Percentiles rank a stretch among this genome's conserved stretches.
These are phyloP conservation scores for Mimosa pudica DNA, from an alignment of 306 rosid genomes.

Conservation along the genomic window DNA sequence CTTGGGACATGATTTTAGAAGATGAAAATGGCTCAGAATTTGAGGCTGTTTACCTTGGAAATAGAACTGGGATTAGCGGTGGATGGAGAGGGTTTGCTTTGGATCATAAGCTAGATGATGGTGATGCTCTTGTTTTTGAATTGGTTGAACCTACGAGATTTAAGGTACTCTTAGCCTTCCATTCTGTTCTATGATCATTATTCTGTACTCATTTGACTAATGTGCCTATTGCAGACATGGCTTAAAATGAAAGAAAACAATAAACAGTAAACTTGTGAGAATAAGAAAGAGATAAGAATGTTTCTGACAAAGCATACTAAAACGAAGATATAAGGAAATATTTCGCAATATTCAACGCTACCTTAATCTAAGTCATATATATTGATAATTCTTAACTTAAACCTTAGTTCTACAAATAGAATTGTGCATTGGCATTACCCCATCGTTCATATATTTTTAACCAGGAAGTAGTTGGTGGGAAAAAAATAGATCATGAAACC, in stretches of 20 bases:
- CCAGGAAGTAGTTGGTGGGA: not conserved
- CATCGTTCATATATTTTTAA: not conserved
- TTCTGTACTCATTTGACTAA: not conserved
- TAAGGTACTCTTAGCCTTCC: conserved; percentile 47
- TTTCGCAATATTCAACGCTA: not conserved
- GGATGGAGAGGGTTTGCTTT: conserved; percentile 87
- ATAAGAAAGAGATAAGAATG: not conserved
- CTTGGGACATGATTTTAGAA: conserved; percentile 52
- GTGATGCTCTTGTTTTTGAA: conserved; percentile 80
- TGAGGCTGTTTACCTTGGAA: conserved; percentile 55
- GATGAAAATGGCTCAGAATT: conserved; percentile 65
- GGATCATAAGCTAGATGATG: conserved; percentile 80
- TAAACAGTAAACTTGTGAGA: not conserved
- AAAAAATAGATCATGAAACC: not conserved
- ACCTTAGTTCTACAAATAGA: not conserved
- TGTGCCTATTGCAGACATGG: not conserved
- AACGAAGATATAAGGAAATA: not conserved
- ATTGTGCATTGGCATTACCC: not conserved
- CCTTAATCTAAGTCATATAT: not conserved
- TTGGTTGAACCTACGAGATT: conserved; percentile 57
- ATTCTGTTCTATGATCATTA: conserved; percentile 12
- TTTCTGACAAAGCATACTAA: not conserved
- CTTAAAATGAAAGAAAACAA: not conserved
- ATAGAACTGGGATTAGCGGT: conserved; percentile 69
- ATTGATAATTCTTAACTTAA: not conserved